Evolutionary conservation across 2,329 filamentous ascomycete genomes (phyloP), one percentile per base, ranked within the genome.

Genomic region (Colletotrichum sp.): DNA sequence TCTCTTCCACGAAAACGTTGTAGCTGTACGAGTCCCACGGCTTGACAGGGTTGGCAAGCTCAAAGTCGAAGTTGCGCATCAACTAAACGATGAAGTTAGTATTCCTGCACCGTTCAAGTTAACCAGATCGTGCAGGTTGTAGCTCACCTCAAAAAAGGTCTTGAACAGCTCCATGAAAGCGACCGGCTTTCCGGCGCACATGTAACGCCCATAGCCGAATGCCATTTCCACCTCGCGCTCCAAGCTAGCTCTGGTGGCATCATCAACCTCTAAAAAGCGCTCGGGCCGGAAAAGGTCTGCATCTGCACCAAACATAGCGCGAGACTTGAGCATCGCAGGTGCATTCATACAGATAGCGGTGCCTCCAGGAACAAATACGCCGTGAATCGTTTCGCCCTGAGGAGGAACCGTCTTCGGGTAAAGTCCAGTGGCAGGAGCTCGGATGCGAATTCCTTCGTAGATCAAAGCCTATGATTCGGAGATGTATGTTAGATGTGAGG

Each of bases 91-190:
- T 13, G 6, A 2, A 22, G n/a, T 52, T 52, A 52, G n/a, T 12
- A 52, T 52, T 7, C 12, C n/a, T 22, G 52, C 24, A 64, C 15
- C 6, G 64, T 62, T 34, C 5, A 2, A 28, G 18, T 32, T 6
- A 52, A 12, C 24, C 3, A 15, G 26, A 22, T 9, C 18, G 12
- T 71, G 24, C 3, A 44, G 3, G 1, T 26, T 52, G 18, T 39
- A 15, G 39, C 34, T 72, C 10, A 62, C 72, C 72, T 75, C 72
- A 7, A 75, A 75, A 16, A 75, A 71, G 12, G 79, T 84, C 82
- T 91, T 90, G 80, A 85, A 89, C 68, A 90, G 78, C 81, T 90
- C 89, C 87, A 90, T 89, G 79, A 87, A 84, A 2, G 88, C 89
- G 74, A 91, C 88, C 59, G 89, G 85, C 74, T 84, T 86, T 0